These are phyloP conservation scores for Sarocladium strictum DNA, from an alignment of 2,329 filamentous ascomycete genomes.

Conservation along the genomic window DNA sequence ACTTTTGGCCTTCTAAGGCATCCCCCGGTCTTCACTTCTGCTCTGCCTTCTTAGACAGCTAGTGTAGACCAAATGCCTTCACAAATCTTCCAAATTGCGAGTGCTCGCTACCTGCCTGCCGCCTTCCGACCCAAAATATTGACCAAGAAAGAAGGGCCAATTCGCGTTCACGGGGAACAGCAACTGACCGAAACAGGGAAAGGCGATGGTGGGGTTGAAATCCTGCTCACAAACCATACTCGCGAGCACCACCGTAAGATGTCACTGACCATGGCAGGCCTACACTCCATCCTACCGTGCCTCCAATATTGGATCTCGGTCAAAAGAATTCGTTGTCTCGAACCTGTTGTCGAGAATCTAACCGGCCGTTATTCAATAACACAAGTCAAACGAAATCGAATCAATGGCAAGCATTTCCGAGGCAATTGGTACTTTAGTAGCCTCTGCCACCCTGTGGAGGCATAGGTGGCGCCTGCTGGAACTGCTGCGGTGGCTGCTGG, in stretches of 20 bases:
- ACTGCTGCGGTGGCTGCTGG: slow-evolving; percentile 23
- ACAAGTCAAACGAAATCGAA: neutral
- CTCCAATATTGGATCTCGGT: neutral
- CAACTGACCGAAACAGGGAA: neutral
- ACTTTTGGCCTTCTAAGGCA: neutral
- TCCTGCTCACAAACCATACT: neutral
- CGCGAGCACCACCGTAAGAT: neutral
- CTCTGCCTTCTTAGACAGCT: slow-evolving; percentile 2
- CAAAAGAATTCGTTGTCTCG: neutral
- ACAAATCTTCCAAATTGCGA: neutral
- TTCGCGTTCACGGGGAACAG: neutral
- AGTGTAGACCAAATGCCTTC: slow-evolving; percentile 5
- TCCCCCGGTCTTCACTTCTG: neutral
- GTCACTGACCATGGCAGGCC: neutral
- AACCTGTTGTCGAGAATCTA: neutral
- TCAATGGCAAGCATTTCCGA: neutral
- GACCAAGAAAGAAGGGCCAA: neutral
- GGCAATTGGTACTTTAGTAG: slow-evolving; percentile 26
- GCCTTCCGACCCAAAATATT: slow-evolving; percentile 2
- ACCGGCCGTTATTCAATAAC: slow-evolving; percentile 4
- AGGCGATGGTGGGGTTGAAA: neutral
- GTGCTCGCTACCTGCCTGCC: neutral
- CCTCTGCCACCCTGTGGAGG: slow-evolving; percentile 28
- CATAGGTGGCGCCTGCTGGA: slow-evolving; percentile 27
- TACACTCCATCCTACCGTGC: neutral